Conservation (phyloP, 441 rosid genomes). For the Erodium texanum region DNA sequence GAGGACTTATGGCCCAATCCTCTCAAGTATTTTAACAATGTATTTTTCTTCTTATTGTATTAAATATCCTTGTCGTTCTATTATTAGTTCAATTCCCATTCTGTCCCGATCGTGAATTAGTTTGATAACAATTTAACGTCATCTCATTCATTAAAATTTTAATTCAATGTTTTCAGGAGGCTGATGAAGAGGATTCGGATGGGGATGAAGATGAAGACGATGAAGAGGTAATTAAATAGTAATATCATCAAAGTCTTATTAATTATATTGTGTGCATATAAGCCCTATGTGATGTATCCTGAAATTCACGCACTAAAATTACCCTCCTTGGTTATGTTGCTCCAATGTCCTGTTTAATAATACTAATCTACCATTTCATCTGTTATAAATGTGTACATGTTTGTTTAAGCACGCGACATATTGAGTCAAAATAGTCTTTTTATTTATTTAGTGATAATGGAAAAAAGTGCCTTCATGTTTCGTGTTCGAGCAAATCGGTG, state of each 20-base stretch:
- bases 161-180: constrained; percentile 21
- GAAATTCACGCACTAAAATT: not conserved
- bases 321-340: not conserved
- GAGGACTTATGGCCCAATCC: constrained; percentile 35
- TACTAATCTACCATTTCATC: not conserved
- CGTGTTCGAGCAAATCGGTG: no score
- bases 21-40: constrained; percentile 29
- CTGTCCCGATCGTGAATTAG: not conserved
- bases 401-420: not conserved
- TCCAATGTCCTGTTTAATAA: no score
- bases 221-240: constrained; percentile 21
- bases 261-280: not conserved
- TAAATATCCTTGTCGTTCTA: not conserved
- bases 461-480: no score
- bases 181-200: constrained; percentile 23
- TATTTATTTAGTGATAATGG: no score
- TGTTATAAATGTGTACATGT: not conserved
- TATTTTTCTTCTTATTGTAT: constrained; percentile 5
- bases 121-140: not conserved
- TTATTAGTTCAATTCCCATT: not conserved
- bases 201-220: constrained; percentile 18
- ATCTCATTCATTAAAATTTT: no score
- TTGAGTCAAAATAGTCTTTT: no score
- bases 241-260: not conserved
- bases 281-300: not conserved